Conservation (phyloP, 164 flowering plant genomes). For the Nymphaea thermarum region DNA sequence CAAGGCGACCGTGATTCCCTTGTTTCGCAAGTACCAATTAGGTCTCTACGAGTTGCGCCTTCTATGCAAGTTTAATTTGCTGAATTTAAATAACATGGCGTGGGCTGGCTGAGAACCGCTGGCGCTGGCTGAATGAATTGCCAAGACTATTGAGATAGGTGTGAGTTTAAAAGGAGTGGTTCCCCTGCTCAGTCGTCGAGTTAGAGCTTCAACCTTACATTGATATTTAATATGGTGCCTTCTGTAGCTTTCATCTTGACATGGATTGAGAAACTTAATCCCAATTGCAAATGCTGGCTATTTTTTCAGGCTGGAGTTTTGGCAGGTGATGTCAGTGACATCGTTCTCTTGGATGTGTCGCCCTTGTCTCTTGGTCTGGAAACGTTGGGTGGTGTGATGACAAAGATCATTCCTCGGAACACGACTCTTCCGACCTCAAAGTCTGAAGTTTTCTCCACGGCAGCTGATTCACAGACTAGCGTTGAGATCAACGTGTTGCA, state of each 20-base stretch:
- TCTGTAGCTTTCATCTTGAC: no score
- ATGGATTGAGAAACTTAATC: not conserved
- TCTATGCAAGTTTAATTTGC: no score
- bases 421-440: constrained; percentile 73
- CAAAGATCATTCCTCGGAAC: constrained; percentile 55
- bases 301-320: constrained; percentile 58
- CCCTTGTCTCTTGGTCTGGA: constrained; percentile 64
- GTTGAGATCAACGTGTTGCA: constrained; percentile 78
- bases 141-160: no score
- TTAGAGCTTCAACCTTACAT: no score
- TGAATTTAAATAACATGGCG: no score
- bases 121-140: no score
- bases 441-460: constrained; percentile 76
- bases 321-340: constrained; percentile 71
- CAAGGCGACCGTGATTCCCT: no score
- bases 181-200: no score
- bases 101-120: no score
- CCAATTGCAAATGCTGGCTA: not conserved
- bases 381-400: constrained; percentile 74
- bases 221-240: not conserved
- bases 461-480: constrained; percentile 78
- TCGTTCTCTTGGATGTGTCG: constrained; percentile 62
- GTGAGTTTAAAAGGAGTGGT: no score
- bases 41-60: no score
- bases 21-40: no score